Base-by-base conservation (phyloP, 345 rosid genomes). In the Citrus reticulata region DNA sequence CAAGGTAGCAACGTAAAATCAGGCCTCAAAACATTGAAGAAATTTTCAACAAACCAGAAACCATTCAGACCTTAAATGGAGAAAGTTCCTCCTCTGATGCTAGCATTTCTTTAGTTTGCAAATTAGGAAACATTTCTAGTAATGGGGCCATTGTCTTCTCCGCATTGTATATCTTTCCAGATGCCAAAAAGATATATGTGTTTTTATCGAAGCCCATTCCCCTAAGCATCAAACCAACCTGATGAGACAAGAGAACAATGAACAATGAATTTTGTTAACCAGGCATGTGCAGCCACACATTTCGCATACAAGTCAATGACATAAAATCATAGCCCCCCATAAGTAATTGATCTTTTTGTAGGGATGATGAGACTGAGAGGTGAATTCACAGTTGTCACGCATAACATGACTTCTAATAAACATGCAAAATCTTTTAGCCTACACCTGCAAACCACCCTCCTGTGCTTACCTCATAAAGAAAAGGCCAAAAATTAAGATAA, bases 201-300 rank as follows among this genome's bases (percentile, higher is more conserved):
- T 88, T 91, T 77, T 89, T 92, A 84, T 87, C 92, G 80, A 97
- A 97, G 51, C 99, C 98, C 98, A 97, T 97, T 82, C 99, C 99
- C 86, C 99, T 91, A 65, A 97, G 93, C 98, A 97, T 97, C 88
- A 97, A 78, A 58, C 99, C 98, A 39, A 97, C 99, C 99, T 94
- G 83, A 82, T 64, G 75, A 77, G 30, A 64, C 62, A 25, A 29
- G 73, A 78, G 39, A 77, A 67, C 66, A 75, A 76, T 22, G 46
- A 65, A 40, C 29, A 3, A 25, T 61, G 22, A 75, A 22, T 75
- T 27, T 17, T 49, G 34, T n/a, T 35, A 69, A 4, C 24, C 14
- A 35, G 60, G n/a, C 35, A 16, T 22, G 24, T 35, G 17, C 46
- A 75, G 27, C 24, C 5, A 76, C 72, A 54, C 63, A 30, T 34